phyloP scores from a whole-genome alignment of 495 filamentous ascomycete species.

The Copromyces sp. region DNA sequence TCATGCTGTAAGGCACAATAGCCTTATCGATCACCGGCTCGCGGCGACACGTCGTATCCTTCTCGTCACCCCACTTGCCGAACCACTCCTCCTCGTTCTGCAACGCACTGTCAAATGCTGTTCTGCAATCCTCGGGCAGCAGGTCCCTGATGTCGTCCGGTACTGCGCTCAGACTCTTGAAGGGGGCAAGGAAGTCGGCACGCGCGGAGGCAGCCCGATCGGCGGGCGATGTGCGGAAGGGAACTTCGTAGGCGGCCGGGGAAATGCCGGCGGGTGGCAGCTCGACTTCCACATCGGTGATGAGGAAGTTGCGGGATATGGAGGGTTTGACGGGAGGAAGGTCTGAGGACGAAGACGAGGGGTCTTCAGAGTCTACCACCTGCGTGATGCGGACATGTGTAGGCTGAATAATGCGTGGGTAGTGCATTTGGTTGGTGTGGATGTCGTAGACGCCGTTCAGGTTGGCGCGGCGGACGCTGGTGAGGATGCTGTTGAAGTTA shows the following conservation, averaged over 20 bases:
- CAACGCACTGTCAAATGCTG: constrained; percentile 55
- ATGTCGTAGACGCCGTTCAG: constrained; percentile 77
- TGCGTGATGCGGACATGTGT: constrained; percentile 76
- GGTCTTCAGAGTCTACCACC: constrained; percentile 27
- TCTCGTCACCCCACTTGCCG: constrained; percentile 56
- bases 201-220: constrained; percentile 11
- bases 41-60: constrained; percentile 31
- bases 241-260: constrained; percentile 36
- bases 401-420: constrained; percentile 80
- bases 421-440: constrained; percentile 84
- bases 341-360: constrained; percentile 22
- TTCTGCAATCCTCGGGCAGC: constrained; percentile 61
- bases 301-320: constrained; percentile 62
- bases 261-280: constrained; percentile 38
- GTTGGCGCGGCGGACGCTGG: constrained; percentile 52
- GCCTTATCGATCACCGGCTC: constrained; percentile 45
- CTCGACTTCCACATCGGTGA: constrained; percentile 61
- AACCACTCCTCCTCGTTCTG: constrained; percentile 61
- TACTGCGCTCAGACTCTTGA: constrained; percentile 56
- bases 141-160: constrained; percentile 56
- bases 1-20: constrained; percentile 39
- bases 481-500: constrained; percentile 67
- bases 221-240: constrained; percentile 25
- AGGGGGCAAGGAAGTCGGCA: constrained; percentile 40
- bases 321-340: constrained; percentile 57